Conservation (phyloP, 306 rosid species). For the Hippophae gyantsensis region DNA sequence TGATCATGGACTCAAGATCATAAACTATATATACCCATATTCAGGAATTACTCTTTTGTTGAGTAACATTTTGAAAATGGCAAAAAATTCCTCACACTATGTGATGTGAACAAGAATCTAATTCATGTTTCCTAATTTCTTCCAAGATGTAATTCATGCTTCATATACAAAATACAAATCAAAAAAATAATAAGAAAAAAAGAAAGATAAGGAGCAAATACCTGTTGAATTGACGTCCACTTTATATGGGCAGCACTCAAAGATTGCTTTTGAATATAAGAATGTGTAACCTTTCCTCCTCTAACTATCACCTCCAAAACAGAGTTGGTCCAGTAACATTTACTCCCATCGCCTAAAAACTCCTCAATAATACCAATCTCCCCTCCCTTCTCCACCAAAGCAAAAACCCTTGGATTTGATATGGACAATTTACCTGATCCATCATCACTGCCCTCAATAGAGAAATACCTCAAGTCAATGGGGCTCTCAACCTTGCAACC, state of each 20-base stretch:
- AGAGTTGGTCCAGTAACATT: constrained; percentile 65
- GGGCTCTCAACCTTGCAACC: constrained; percentile 57
- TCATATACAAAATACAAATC: not conserved
- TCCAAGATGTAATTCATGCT: no score
- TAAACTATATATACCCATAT: no score
- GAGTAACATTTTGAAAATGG: no score
- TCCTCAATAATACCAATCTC: constrained; percentile 66
- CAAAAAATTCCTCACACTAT: no score
- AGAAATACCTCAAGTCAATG: constrained; percentile 44
- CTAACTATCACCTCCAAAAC: constrained; percentile 61
- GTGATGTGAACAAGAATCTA: no score
- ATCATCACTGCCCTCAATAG: constrained; percentile 28
- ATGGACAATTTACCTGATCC: constrained; percentile 37
- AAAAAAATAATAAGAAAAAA: not conserved
- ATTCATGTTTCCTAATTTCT: no score
- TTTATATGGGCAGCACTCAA: constrained; percentile 64
- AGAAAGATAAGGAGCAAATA: constrained; percentile 11
- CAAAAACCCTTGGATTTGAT: constrained; percentile 81
- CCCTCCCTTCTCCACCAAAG: constrained; percentile 77
- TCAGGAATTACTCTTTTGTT: no score
- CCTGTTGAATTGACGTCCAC: constrained; percentile 91
- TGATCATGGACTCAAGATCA: no score
- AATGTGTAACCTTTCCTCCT: constrained; percentile 76
- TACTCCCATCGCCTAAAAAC: constrained; percentile 33
- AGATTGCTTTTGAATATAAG: constrained; percentile 82